Percentiles rank a stretch among this genome's conserved stretches.
Evolutionary conservation across 805 yeast genomes (phyloP).

Genomic region (Candida nitratophila): DNA sequence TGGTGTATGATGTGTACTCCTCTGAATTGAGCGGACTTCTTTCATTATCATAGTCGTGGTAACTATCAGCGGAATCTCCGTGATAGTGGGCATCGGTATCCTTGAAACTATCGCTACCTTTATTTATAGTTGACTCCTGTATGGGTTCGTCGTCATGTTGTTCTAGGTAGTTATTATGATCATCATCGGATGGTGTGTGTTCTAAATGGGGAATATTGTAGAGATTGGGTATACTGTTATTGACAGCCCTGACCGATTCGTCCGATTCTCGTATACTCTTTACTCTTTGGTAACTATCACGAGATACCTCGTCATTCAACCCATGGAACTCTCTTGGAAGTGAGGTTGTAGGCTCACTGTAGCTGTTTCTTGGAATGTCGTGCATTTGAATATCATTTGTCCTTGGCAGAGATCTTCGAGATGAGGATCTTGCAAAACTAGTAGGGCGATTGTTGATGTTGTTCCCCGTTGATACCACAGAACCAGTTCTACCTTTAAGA

Average conservation of each 20-base stretch:
- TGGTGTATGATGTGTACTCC: constrained; percentile 16
- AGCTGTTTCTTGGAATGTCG: not conserved
- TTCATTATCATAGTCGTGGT: constrained; percentile 9
- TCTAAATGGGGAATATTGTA: not conserved
- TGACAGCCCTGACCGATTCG: not conserved
- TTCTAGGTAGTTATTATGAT: not conserved
- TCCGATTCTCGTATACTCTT: constrained; percentile 1
- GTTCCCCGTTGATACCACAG: not conserved
- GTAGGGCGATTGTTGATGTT: no score
- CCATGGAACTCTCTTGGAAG: constrained; percentile 50
- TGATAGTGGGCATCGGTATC: not conserved
- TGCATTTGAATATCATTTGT: constrained; percentile 1
- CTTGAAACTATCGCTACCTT: not conserved
- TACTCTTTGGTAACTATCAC: constrained; percentile 1
- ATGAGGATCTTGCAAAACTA: constrained; percentile 2
- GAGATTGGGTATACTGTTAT: not conserved
- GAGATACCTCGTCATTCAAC: constrained; percentile 48
- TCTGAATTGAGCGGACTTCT: constrained; percentile 18
- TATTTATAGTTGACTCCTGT: no score
- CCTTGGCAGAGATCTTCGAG: constrained; percentile 8
- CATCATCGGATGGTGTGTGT: not conserved
- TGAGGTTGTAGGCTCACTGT: not conserved
- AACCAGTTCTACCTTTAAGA: constrained; percentile 22
- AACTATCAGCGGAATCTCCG: not conserved
- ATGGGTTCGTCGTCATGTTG: not conserved